These are phyloP conservation scores for Penicillium waksmanii DNA, from an alignment of 495 filamentous ascomycete species.

Conservation along the genomic window DNA sequence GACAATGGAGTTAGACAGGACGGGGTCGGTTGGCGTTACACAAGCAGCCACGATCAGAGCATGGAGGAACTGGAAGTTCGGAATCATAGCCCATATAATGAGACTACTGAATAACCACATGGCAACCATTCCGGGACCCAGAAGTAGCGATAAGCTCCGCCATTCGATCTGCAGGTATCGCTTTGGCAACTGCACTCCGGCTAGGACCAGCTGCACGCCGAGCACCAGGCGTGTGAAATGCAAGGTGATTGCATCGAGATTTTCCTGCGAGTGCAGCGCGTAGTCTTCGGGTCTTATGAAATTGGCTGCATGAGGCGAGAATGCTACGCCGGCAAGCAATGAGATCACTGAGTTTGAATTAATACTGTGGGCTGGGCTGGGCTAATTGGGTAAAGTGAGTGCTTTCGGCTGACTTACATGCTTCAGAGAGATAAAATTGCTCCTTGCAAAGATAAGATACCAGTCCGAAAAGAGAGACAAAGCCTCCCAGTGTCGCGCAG, in stretches of 20 bases:
- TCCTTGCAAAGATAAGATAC: slow-evolving; percentile 91
- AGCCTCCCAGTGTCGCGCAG: slow-evolving; percentile 80
- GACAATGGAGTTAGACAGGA: slow-evolving; percentile 86
- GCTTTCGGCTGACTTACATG: slow-evolving; percentile 58
- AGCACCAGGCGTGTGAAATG: slow-evolving; percentile 88
- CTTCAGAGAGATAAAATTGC: slow-evolving; percentile 88
- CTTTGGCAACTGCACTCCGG: slow-evolving; percentile 88
- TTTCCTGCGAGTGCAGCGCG: slow-evolving; percentile 62
- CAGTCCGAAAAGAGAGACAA: slow-evolving; percentile 84
- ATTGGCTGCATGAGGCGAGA: slow-evolving; percentile 78
- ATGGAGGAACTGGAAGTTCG: slow-evolving; percentile 72
- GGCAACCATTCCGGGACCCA: slow-evolving; percentile 82
- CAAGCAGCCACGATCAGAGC: slow-evolving; percentile 80
- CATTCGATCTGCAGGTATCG: slow-evolving; percentile 82
- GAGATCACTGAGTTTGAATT: slow-evolving; percentile 68
- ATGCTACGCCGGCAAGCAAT: slow-evolving; percentile 73
- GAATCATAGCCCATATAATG: slow-evolving; percentile 78
- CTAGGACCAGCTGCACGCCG: slow-evolving; percentile 87
- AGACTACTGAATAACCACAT: slow-evolving; percentile 90
- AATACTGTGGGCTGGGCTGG: neutral
- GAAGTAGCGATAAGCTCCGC: slow-evolving; percentile 72
- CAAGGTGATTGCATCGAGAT: slow-evolving; percentile 69
- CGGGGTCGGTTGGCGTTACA: slow-evolving; percentile 90
- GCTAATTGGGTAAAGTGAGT: neutral
- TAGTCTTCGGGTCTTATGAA: slow-evolving; percentile 78